Base-by-base conservation (phyloP, 2,329 filamentous ascomycete species). In the Neurospora sp. region DNA sequence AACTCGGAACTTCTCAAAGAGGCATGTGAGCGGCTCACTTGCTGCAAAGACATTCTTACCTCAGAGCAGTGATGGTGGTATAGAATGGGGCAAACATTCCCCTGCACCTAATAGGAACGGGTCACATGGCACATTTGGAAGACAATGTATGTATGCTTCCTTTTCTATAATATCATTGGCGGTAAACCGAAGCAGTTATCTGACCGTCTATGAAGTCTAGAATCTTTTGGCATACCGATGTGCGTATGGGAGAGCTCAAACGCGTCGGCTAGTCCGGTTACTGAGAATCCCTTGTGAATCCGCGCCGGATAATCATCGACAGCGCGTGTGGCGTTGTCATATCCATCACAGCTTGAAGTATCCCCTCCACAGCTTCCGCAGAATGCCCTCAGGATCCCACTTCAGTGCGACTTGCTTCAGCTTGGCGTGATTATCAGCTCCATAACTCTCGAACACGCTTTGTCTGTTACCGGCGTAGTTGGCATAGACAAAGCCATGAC, bases 1-100 rank as follows among this genome's bases (percentile, higher is more conserved):
- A 79, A 82, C 68, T 83, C 81, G 84, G 93, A 97, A 80, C 77
- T 97, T 66, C 80, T 97, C 71, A 87, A 91, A 66, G 93, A 97
- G 78, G 93, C 92, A 40, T 88, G 88, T 57, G 86, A 87, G 39
- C 82, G 94, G 72, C 80, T 97, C 75, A 86, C 84, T 28, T 89
- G 88, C 73, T 96, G 92, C 77, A 89, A 92, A 72, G 85, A 88
- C 66, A 77, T 84, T 69, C 74, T 81, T 37, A 68, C 43, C 2
- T 52, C 57, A 2, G 36, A 23, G 3, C 17, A 69, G 28, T 69
- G 72, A 38, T 71, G 37, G 69, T 15, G 28, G 12, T 41, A 11
- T 19, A 38, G 1, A n/a, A 36, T 8, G 12, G 11, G 19, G 19
- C 11, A 62, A 8, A 57, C 11, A 4, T 17, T 17, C 17, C 12